Conservation (phyloP, 805 yeast genomes). For the Lipomyces spencermartinsiae region DNA sequence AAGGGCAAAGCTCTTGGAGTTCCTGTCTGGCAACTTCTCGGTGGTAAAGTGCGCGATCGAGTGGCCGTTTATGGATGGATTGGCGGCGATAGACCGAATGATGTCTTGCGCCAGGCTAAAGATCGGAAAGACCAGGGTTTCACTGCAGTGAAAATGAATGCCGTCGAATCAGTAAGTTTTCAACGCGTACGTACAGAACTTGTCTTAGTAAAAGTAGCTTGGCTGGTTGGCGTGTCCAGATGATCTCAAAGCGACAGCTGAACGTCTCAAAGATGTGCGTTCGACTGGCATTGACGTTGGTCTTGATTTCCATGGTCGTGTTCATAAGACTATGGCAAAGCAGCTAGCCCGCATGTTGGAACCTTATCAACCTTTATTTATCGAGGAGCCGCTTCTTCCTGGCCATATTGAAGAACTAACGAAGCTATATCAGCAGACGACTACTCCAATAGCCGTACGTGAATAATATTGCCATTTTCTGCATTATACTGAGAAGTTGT, state of each 20-base stretch:
- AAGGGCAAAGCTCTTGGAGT: constrained; percentile 44
- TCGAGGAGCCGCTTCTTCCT: constrained; percentile 44
- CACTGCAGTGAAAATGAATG: constrained; percentile 46
- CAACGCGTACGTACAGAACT: not conserved
- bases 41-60: constrained; percentile 43
- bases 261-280: constrained; percentile 39
- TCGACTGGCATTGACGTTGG: constrained; percentile 42
- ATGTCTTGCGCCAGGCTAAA: constrained; percentile 40
- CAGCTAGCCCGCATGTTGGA: constrained; percentile 41
- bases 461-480: not conserved
- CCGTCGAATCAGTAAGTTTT: constrained; percentile 38
- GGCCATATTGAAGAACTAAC: constrained; percentile 40
- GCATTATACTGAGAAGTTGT: not conserved
- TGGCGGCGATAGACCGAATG: constrained; percentile 43
- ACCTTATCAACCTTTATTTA: constrained; percentile 42
- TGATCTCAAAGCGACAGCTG: constrained; percentile 40
- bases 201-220: not conserved
- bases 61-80: constrained; percentile 45
- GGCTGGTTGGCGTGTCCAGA: constrained; percentile 41
- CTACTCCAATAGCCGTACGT: constrained; percentile 40
- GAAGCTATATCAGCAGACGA: constrained; percentile 37
- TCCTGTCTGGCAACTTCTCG: constrained; percentile 43
- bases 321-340: constrained; percentile 44
- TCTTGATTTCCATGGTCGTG: constrained; percentile 43
- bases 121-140: constrained; percentile 44